Percentiles rank a stretch among this genome's conserved stretches.
These are phyloP conservation scores for Cyathus striatus DNA, from an alignment of 768 basidiomycete species.

Conservation along the genomic window DNA sequence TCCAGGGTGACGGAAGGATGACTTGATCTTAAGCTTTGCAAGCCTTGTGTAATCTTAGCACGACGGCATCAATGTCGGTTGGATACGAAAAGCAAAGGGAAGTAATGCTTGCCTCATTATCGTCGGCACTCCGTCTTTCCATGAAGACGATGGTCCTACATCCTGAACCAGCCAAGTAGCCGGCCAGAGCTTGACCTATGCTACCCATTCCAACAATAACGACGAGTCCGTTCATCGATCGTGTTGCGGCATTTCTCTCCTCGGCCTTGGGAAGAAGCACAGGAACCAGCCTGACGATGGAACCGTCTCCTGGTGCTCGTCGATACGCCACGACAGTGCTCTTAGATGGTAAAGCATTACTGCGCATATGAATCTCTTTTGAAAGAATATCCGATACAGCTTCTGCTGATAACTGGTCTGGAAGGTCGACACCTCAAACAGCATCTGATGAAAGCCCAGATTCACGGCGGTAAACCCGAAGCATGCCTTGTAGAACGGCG, in stretches of 20 bases:
- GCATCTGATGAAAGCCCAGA: constrained; percentile 13
- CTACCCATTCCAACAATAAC: constrained; percentile 29
- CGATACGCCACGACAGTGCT: constrained; percentile 19
- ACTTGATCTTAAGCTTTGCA: constrained; percentile 8
- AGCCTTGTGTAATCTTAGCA: constrained; percentile 13
- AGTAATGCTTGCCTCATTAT: constrained; percentile 11
- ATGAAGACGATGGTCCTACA: constrained; percentile 16
- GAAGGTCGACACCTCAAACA: constrained; percentile 16
- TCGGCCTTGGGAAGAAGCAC: constrained; percentile 11
- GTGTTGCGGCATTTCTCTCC: background rate
- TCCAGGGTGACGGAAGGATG: constrained; percentile 10
- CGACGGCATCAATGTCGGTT: background rate
- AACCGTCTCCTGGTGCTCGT: constrained; percentile 9
- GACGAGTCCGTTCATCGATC: constrained; percentile 15
- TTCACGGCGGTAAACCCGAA: constrained; percentile 22
- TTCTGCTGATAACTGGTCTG: background rate
- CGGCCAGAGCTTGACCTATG: constrained; percentile 18
- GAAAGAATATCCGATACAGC: background rate
- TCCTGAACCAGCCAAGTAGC: constrained; percentile 17
- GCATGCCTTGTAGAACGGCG: constrained; percentile 19
- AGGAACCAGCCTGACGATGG: constrained; percentile 18
- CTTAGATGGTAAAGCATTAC: background rate
- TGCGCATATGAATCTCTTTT: background rate
- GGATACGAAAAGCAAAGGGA: background rate
- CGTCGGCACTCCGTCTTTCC: constrained; percentile 14